These are phyloP conservation scores for Diaporthe citri DNA, from an alignment of 2,329 filamentous ascomycete species.

Conservation along the genomic window DNA sequence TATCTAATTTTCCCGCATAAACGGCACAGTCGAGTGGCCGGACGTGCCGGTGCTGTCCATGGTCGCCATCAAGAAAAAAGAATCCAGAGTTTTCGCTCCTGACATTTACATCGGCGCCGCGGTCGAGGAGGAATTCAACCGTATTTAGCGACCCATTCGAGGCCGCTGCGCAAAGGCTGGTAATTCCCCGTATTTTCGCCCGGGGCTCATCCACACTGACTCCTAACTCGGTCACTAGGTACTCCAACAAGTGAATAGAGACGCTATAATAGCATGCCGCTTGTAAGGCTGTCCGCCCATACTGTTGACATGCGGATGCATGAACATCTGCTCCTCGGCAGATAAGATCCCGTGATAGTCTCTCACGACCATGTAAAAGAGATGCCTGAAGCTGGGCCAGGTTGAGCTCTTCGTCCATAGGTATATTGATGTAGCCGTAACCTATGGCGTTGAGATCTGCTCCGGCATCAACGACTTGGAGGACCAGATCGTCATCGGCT, in stretches of 20 bases:
- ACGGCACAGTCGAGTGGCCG: neutral
- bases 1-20: neutral
- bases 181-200: neutral
- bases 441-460: neutral
- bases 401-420: too few relatives aligned
- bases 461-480: neutral
- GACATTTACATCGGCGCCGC: neutral
- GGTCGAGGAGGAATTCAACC: neutral
- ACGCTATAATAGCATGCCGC: neutral
- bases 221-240: neutral
- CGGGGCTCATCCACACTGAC: neutral
- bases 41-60: neutral
- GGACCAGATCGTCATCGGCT: neutral
- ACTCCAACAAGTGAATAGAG: neutral
- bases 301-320: neutral
- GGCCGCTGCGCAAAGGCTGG: neutral
- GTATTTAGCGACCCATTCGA: neutral
- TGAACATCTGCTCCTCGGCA: neutral
- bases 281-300: neutral
- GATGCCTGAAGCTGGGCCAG: neutral
- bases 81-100: neutral
- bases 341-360: neutral
- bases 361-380: neutral
- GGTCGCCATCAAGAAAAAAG: neutral
- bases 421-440: neutral